Evolutionary conservation across 23 red algal genomes (phyloP).

Genomic region (Gracilaria vermiculophylla): DNA sequence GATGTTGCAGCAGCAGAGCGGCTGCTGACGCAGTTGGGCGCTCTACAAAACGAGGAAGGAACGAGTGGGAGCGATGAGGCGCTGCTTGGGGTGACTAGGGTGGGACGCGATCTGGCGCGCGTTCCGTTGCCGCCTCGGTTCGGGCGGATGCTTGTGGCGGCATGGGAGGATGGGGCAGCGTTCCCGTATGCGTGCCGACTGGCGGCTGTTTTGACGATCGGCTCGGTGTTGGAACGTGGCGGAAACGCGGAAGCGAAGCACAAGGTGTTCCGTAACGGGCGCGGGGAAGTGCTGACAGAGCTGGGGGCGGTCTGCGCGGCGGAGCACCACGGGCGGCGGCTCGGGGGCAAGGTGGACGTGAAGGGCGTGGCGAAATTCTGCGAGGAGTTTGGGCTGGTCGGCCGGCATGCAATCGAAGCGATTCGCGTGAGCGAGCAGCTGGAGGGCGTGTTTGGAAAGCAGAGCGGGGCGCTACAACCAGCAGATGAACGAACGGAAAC

Average conservation of each 20-base stretch:
- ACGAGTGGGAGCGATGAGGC: not conserved
- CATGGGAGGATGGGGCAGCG: conserved; percentile 26
- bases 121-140: conserved; percentile 77
- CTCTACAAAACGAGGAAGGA: conserved; percentile 24
- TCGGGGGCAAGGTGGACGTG: not conserved
- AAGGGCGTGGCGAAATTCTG: conserved; percentile 7
- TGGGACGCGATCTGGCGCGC: conserved; percentile 61
- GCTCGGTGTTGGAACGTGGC: conserved; percentile 23
- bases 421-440: conserved; percentile 42
- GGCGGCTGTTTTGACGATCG: conserved; percentile 67
- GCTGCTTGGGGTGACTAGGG: conserved; percentile 38
- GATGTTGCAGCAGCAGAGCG: conserved; percentile 50
- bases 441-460: not conserved
- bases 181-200: conserved; percentile 73
- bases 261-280: not conserved
- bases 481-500: not conserved
- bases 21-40: conserved; percentile 66
- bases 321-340: conserved; percentile 44
- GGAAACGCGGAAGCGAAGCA: not conserved
- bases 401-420: conserved; percentile 21
- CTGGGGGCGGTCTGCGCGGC: conserved; percentile 66
- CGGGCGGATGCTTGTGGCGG: conserved; percentile 67
- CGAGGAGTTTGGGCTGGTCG: conserved; percentile 16
- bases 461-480: not conserved
- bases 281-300: conserved; percentile 56